Evolutionary conservation across 2,329 filamentous ascomycete species (phyloP), one percentile per base, ranked within the genome.

Genomic region (Apiospora kogelbergensis): DNA sequence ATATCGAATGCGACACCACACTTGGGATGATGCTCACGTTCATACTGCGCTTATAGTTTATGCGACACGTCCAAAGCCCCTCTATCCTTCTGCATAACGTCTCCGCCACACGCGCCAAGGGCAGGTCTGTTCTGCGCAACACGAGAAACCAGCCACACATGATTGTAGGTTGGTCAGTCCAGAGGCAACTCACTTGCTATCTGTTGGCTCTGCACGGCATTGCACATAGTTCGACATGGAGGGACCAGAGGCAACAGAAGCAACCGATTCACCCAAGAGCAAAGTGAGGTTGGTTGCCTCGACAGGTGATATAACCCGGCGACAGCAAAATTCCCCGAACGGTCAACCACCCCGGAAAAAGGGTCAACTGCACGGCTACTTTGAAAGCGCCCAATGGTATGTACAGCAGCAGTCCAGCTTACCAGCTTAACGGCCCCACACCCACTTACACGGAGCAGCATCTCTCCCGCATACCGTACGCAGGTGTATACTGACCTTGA

Each of bases 331-430:
- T 15, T 65, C 66, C 17, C 57, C 67, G 26, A 65, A 66, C 33
- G 53, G n/a, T 40, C 53, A 22, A 7, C 26, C 53, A 7, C n/a
- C 53, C 22, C 68, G 44, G 63, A 42, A 17, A 63, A 66, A 69
- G 3, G 69, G 71, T 66, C 68, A 67, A n/a, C 60, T 74, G n/a
- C 68, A 66, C 44, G 71, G 73, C 57, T 82, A 82, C 71, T 83
- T 81, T 73, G 83, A 83, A 70, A 78, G 74, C 24, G 79, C 80
- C 1, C 81, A 84, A 69, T 84, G 83, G 80, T 80, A 69, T 44
- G 33, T 41, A 53, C 4, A 15, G 33, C 33, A 17, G 44, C 15
- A 13, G n/a, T 64, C 37, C 63, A 42, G n/a, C 60, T 33, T 30
- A 17, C n/a, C n/a, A n/a, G n/a, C n/a, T n/a, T n/a, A n/a, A 20